phyloP scores from a whole-genome alignment of 768 basidiomycete genomes.

The Tylopilus plumbeoviolaceoides region DNA sequence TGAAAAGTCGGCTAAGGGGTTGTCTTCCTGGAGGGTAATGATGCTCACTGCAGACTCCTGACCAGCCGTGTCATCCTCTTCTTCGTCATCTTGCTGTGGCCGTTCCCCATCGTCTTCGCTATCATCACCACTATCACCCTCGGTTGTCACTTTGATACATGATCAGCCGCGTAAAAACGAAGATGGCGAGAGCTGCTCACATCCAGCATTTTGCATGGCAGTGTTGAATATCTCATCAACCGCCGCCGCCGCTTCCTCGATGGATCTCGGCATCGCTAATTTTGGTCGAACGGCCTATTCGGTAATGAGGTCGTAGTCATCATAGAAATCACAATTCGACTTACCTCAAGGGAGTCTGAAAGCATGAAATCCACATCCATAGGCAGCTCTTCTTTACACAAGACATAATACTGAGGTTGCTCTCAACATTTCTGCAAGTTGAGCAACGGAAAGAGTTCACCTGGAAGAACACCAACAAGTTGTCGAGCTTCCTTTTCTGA shows the following conservation, averaged over 20 bases:
- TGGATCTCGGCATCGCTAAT: slow-evolving; percentile 58
- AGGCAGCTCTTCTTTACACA: slow-evolving; percentile 85
- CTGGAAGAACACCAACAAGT: slow-evolving; percentile 91
- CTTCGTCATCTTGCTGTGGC: slow-evolving; percentile 52
- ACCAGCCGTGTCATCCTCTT: slow-evolving; percentile 51
- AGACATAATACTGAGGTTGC: slow-evolving; percentile 63
- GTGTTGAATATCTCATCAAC: slow-evolving; percentile 87
- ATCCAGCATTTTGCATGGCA: slow-evolving; percentile 55
- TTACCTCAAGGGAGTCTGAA: slow-evolving; percentile 87
- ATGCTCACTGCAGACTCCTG: slow-evolving; percentile 52
- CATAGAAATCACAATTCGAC: slow-evolving; percentile 4
- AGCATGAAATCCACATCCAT: slow-evolving; percentile 99
- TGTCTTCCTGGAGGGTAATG: not conserved
- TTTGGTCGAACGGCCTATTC: slow-evolving; percentile 83
- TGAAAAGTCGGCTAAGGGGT: not conserved
- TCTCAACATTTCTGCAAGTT: slow-evolving; percentile 3
- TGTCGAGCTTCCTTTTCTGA: slow-evolving; percentile 89
- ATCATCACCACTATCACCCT: slow-evolving; percentile 46
- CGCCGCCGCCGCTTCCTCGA: slow-evolving; percentile 81
- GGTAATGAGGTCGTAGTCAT: not conserved
- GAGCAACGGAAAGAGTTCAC: slow-evolving; percentile 36
- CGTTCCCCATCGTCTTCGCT: slow-evolving; percentile 46
- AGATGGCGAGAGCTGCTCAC: slow-evolving; percentile 33
- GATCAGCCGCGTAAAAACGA: slow-evolving; percentile 12
- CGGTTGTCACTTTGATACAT: slow-evolving; percentile 28